Evolutionary conservation across 2,329 filamentous ascomycete genomes (phyloP).

Genomic region (Paraphoma chrysanthemicola): DNA sequence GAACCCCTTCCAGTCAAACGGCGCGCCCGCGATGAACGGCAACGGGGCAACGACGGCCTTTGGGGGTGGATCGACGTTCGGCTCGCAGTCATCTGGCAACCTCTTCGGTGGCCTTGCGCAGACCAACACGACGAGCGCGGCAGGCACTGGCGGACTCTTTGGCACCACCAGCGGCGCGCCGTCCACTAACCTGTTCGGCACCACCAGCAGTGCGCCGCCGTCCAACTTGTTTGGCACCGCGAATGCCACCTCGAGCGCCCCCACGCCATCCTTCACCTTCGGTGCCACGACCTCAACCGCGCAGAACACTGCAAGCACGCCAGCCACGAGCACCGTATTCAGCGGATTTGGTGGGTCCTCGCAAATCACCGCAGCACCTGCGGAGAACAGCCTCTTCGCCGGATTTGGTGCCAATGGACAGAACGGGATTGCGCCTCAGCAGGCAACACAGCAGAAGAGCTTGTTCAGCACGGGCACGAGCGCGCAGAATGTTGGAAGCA

Average conservation of each 20-base stretch:
- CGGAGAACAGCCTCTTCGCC: constrained; percentile 17
- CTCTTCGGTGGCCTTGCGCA: constrained; percentile 27
- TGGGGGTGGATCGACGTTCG: constrained; percentile 30
- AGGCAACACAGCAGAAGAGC: constrained; percentile 11
- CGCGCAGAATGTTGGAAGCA: constrained; percentile 13
- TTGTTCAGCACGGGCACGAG: constrained; percentile 21
- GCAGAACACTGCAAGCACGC: constrained; percentile 14
- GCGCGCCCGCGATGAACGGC: constrained; percentile 29
- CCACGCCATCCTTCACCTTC: constrained; percentile 26
- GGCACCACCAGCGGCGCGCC: constrained; percentile 21
- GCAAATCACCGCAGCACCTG: constrained; percentile 12
- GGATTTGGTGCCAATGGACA: constrained; percentile 25
- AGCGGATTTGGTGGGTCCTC: constrained; percentile 7
- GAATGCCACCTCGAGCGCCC: constrained; percentile 11
- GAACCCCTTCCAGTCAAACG: background rate
- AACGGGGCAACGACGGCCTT: constrained; percentile 16
- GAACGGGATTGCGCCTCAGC: constrained; percentile 11
- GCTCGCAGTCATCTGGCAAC: constrained; percentile 23
- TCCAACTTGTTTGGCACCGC: constrained; percentile 1
- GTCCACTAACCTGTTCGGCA: constrained; percentile 18
- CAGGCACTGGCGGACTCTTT: constrained; percentile 17
- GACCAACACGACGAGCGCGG: constrained; percentile 21
- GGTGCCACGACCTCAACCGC: constrained; percentile 20
- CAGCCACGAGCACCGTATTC: constrained; percentile 19
- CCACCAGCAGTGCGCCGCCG: constrained; percentile 6